Evolutionary conservation across 768 basidiomycete species (phyloP), one percentile per base, ranked within the genome.

Genomic region (Coprinopsis cinerea): DNA sequence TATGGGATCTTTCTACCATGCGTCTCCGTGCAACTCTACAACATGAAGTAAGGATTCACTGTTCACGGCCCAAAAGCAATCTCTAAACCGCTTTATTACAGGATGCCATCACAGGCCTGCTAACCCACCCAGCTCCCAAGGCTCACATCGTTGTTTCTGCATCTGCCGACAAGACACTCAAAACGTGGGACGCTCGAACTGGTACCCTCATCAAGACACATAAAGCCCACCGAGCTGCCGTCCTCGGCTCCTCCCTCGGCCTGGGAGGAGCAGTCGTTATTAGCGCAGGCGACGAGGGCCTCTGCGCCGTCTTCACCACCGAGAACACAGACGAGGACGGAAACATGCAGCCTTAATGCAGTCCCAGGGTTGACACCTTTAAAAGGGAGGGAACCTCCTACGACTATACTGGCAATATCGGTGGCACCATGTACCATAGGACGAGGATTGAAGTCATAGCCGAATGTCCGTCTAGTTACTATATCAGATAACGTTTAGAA

Each of bases 1-100:
- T 97, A 27, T 99, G 95, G 93, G 96, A 99, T 68, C 74, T 94
- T 36, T 77, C 77, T 44, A 94, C 91, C 22, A 90, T 90, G 76
- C 77, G 88, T 53, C 63, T 93, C 45, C 78, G 96, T 49, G 77
- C 85, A 15, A 92, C 88, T 13, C 69, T 96, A 4, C 73, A 85
- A 54, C 94, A 98, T 60, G 72, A 83, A 65, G 94, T 94, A 53
- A 45, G 79, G 71, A 14, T 35, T 22, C 4, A 22, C 6, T 25
- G 11, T 36, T 18, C 14, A 10, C 3, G 14, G 14, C 9, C n/a
- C 18, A 18, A 23, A 30, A 14, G 27, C 40, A 9, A 39, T 39
- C 18, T 28, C 4, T 7, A 48, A 52, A 56, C n/a, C n/a, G n/a
- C n/a, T 45, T 24, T 44, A 25, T 47, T 57, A 11, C 52, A 96